Conservation (phyloP, 768 basidiomycete species). For the Mycena venus region DNA sequence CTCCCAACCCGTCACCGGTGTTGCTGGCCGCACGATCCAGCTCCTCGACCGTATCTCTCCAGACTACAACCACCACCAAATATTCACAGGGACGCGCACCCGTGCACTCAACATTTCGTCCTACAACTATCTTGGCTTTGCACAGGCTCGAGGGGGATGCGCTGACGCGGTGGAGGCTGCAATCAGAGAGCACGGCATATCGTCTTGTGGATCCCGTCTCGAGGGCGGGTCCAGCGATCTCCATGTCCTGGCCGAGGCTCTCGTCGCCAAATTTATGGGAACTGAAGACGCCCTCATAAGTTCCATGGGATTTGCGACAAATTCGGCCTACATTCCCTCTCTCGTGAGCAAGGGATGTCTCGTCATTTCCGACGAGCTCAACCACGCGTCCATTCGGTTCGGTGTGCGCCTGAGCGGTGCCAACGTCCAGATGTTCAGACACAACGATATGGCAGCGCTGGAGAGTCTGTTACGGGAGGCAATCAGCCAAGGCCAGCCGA, state of each 20-base stretch:
- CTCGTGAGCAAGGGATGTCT: slow-evolving; percentile 92
- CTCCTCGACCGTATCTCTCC: slow-evolving; percentile 87
- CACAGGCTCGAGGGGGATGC: slow-evolving; percentile 91
- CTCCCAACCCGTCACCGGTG: slow-evolving; percentile 92
- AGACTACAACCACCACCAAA: slow-evolving; percentile 85
- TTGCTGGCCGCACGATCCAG: slow-evolving; percentile 93
- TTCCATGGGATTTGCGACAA: slow-evolving; percentile 95
- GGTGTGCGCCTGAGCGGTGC: slow-evolving; percentile 93
- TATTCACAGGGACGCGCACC: slow-evolving; percentile 82
- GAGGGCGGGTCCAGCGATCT: slow-evolving; percentile 90
- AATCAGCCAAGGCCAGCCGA: slow-evolving; percentile 97
- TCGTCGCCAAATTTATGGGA: slow-evolving; percentile 92
- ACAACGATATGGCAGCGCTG: slow-evolving; percentile 91
- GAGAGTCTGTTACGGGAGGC: slow-evolving; percentile 88
- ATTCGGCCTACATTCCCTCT: slow-evolving; percentile 93
- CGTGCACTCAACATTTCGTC: slow-evolving; percentile 97
- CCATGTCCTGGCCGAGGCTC: slow-evolving; percentile 83
- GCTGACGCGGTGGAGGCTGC: slow-evolving; percentile 93
- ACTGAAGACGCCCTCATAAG: slow-evolving; percentile 91
- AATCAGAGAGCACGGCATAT: slow-evolving; percentile 85
- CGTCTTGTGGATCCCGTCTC: slow-evolving; percentile 81
- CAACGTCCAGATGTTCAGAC: slow-evolving; percentile 93
- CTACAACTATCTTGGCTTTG: slow-evolving; percentile 99
- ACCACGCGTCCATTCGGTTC: slow-evolving; percentile 96
- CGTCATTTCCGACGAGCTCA: slow-evolving; percentile 97